These are phyloP conservation scores for Chrysoporthe puriensis DNA, from an alignment of 2,329 filamentous ascomycete genomes.

Conservation along the genomic window DNA sequence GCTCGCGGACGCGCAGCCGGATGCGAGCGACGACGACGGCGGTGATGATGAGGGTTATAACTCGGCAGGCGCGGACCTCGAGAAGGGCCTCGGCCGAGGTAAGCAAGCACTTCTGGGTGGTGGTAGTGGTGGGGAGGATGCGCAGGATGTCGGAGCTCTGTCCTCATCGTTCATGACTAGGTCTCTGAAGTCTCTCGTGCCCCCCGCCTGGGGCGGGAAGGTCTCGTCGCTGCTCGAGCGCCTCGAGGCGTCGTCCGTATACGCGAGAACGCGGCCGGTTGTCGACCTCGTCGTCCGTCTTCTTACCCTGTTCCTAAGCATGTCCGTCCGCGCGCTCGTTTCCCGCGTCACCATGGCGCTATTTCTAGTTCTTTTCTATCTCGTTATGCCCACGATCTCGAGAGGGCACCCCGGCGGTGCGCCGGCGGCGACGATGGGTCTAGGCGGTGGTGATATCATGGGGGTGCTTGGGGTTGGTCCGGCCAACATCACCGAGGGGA, in stretches of 20 bases:
- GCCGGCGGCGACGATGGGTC: background rate
- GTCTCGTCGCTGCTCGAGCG: constrained; percentile 17
- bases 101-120: constrained; percentile 8
- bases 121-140: background rate
- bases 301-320: constrained; percentile 25
- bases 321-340: constrained; percentile 29
- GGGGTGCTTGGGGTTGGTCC: background rate
- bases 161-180: constrained; percentile 21
- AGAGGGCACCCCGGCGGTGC: background rate
- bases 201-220: constrained; percentile 16
- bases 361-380: constrained; percentile 26
- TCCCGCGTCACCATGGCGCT: constrained; percentile 27
- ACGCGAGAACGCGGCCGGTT: constrained; percentile 24
- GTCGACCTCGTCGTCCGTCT: constrained; percentile 18
- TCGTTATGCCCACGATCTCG: constrained; percentile 16
- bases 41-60: constrained; percentile 6
- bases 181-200: constrained; percentile 20
- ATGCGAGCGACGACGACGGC: background rate
- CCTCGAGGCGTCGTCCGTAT: constrained; percentile 16
- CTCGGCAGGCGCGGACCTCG: constrained; percentile 26
- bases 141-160: background rate
- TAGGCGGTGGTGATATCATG: background rate
- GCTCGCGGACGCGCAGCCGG: constrained; percentile 6
- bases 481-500: background rate
- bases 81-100: constrained; percentile 24